Base-by-base conservation (phyloP, 1,284 basidiomycete species). In the Puccinia horiana region DNA sequence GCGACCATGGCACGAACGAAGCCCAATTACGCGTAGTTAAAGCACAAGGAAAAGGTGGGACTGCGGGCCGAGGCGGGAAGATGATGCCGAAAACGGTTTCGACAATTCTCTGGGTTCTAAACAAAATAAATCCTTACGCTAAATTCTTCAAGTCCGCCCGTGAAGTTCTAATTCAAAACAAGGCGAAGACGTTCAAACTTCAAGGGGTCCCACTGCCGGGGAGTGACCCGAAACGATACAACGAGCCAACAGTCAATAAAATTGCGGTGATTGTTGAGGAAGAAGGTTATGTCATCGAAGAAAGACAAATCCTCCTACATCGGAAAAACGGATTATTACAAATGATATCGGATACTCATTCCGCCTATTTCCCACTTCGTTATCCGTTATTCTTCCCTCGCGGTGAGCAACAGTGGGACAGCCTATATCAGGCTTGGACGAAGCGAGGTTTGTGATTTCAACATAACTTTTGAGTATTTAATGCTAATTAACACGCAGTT, bases 121-220 rank as follows among this genome's bases (percentile, higher is more conserved):
- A 75, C 29, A 18, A 16, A 56, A 29, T 29, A 29, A 75, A 75
- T 56, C 73, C 73, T 35, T 75, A 44, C 40, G 49, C 37, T 4
- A 32, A 23, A n/a, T 29, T 35, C 12, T 37, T 29, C 3, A 29
- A 75, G 40, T 32, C 12, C 6, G 4, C 49, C 6, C 12, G 16
- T 11, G 52, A 32, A 23, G 6, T 54, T 29, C 9, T 49, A 20
- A 11, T 2, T 4, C 2, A 5, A 12, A 63, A 63, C 26, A 12
- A 1, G 2, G 6, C 20, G 16, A n/a, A 20, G 9, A 26, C 12
- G 2, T 23, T 75, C 14, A n/a, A n/a, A n/a, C 44, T 20, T 6
- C 23, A 20, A 9, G 35, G 2, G 11, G 16, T 9, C 11, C 8
- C 37, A n/a, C 0, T 26, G 37, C 49, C 1, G 23, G n/a, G 35